These are phyloP conservation scores for Euphorbia celastroides DNA, from an alignment of 441 rosid species.

Conservation along the genomic window DNA sequence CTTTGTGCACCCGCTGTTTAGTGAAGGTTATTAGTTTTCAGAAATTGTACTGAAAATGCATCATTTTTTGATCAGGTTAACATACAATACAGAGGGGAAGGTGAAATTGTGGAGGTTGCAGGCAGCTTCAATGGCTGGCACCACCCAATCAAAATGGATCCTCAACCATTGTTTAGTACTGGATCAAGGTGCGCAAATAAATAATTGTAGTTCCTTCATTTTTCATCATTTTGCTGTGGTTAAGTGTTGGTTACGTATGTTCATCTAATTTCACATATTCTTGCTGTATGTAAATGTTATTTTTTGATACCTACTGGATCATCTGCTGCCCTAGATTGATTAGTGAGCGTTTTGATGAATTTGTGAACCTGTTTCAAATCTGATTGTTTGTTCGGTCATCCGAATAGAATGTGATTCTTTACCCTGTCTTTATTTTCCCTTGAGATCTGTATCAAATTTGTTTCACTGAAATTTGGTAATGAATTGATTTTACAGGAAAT, in stretches of 20 bases:
- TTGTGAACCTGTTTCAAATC: background rate
- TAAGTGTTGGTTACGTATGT: background rate
- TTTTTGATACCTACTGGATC: background rate
- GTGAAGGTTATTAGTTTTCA: background rate
- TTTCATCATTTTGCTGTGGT: background rate
- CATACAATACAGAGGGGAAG: constrained; percentile 64
- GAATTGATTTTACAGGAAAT: constrained; percentile 38
- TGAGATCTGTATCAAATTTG: background rate
- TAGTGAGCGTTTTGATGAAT: background rate
- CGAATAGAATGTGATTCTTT: background rate
- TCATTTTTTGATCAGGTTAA: constrained; percentile 48
- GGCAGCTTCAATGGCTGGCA: constrained; percentile 98
- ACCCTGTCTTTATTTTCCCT: background rate
- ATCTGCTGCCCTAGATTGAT: background rate
- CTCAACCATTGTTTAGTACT: constrained; percentile 37
- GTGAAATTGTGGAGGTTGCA: constrained; percentile 79
- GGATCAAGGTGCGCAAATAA: constrained; percentile 39
- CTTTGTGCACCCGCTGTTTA: background rate
- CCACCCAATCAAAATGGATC: constrained; percentile 70
- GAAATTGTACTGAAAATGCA: background rate
- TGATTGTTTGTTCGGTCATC: background rate
- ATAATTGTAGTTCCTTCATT: background rate
- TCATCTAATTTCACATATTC: background rate
- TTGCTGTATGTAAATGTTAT: background rate
- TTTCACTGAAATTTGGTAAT: background rate